phyloP scores from a whole-genome alignment of 1,284 basidiomycete genomes.

The Rhodotorula sp. region DNA sequence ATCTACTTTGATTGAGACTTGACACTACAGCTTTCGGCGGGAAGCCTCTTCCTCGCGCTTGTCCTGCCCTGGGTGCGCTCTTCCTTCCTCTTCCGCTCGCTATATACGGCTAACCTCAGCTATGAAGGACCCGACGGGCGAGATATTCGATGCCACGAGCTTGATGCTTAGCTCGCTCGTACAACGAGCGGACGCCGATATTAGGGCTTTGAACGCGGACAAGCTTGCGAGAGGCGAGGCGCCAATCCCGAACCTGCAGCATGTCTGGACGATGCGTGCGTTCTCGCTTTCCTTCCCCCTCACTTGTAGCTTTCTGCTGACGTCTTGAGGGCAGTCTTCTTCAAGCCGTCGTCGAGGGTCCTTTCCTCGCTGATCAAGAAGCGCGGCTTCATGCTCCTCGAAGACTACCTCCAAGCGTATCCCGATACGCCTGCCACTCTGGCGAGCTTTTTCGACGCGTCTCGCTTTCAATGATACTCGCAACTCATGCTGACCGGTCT shows the following conservation, averaged over 20 bases:
- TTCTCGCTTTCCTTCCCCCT: background rate
- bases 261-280: slow-evolving; percentile 36
- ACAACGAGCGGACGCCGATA: slow-evolving; percentile 23
- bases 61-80: slow-evolving; percentile 33
- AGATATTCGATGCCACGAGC: slow-evolving; percentile 31
- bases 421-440: slow-evolving; percentile 16
- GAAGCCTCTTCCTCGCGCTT: slow-evolving; percentile 29
- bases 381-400: slow-evolving; percentile 35
- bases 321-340: slow-evolving; percentile 25
- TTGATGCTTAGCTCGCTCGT: slow-evolving; percentile 24
- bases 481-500: background rate
- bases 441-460: background rate
- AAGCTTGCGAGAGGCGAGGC: background rate
- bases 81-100: background rate
- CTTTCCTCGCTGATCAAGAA: slow-evolving; percentile 29
- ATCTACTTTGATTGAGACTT: fast-evolving
- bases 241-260: slow-evolving; percentile 7
- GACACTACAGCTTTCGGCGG: slow-evolving; percentile 9
- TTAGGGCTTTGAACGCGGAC: slow-evolving; percentile 8
- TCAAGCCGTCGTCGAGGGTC: slow-evolving; percentile 33
- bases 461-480: background rate
- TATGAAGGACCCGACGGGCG: slow-evolving; percentile 23
- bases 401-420: slow-evolving; percentile 31
- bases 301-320: background rate
- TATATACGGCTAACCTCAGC: background rate